Evolutionary conservation across 1,284 basidiomycete genomes (phyloP).

Genomic region (Sparassis latifolia): DNA sequence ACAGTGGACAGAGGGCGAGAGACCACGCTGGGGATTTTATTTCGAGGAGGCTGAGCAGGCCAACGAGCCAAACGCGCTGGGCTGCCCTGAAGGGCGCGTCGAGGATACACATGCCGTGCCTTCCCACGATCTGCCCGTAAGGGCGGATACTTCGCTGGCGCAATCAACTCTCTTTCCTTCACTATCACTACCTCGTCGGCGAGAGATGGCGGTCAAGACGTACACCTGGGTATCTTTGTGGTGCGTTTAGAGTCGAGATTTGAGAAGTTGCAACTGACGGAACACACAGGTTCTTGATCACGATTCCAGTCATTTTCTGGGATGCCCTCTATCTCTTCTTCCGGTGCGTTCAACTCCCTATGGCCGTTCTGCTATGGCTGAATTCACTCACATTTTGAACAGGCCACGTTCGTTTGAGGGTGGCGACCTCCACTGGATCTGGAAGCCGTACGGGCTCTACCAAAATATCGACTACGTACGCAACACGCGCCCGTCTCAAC

Average conservation of each 20-base stretch:
- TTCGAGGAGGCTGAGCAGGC: too few relatives aligned
- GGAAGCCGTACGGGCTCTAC: constrained; percentile 77
- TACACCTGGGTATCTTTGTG: constrained; percentile 22
- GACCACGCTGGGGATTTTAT: too few relatives aligned
- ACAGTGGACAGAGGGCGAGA: too few relatives aligned
- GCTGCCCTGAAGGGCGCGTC: too few relatives aligned
- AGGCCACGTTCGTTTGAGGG: constrained; percentile 65
- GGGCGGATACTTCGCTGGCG: too few relatives aligned
- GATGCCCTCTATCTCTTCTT: constrained; percentile 72
- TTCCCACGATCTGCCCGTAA: too few relatives aligned
- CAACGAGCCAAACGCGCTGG: too few relatives aligned
- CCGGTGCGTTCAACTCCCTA: constrained; percentile 34
- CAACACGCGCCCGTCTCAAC: constrained; percentile 5
- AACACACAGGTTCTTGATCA: constrained; percentile 43
- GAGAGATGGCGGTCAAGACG: constrained; percentile 20
- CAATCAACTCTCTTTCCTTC: background rate
- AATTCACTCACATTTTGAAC: background rate
- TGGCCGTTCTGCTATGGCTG: background rate
- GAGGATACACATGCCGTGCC: too few relatives aligned
- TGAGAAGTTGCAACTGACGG: constrained; percentile 2
- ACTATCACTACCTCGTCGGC: constrained; percentile 5
- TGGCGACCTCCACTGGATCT: constrained; percentile 85
- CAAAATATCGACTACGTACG: constrained; percentile 63
- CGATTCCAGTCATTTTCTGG: constrained; percentile 54
- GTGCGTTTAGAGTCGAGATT: constrained; percentile 11